Conservation (phyloP, 257 asterid species). For the Eucommia ulmoides region DNA sequence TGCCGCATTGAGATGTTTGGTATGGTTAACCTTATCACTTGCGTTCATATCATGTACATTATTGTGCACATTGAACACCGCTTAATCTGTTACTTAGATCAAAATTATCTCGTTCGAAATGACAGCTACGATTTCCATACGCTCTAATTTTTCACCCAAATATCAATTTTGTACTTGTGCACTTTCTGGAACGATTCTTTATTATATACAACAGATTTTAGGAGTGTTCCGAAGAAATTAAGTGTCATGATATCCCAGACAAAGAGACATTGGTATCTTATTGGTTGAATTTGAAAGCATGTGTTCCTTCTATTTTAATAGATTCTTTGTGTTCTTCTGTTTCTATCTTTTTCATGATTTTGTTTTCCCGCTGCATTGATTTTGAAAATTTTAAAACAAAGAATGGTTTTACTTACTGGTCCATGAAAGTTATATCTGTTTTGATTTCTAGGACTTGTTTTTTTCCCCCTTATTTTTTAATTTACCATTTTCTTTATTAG, state of each 20-base stretch:
- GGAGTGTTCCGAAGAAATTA: neutral
- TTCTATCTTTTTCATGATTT: neutral
- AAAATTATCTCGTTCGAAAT: too few species aligned
- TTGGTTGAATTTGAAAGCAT: neutral
- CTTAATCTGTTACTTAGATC: too few species aligned
- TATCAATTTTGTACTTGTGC: too few species aligned
- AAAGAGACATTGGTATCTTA: neutral
- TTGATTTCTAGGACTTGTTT: neutral
- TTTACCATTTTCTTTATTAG: neutral
- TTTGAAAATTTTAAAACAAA: too few species aligned
- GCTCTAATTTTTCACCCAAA: too few species aligned
- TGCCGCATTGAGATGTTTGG: constrained; percentile 79
- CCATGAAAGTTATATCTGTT: neutral
- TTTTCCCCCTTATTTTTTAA: neutral
- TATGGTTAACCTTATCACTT: constrained; percentile 22
- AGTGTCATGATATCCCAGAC: neutral
- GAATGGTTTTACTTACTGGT: neutral
- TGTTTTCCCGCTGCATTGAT: neutral
- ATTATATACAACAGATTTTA: neutral
- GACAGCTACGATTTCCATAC: too few species aligned
- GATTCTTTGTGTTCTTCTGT: neutral
- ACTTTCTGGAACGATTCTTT: neutral
- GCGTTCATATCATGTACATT: constrained; percentile 4
- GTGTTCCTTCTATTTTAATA: neutral
- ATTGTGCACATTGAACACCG: too few species aligned